phyloP scores from a whole-genome alignment of 208 protist genomes.

The Acanthamoeba healyi region DNA sequence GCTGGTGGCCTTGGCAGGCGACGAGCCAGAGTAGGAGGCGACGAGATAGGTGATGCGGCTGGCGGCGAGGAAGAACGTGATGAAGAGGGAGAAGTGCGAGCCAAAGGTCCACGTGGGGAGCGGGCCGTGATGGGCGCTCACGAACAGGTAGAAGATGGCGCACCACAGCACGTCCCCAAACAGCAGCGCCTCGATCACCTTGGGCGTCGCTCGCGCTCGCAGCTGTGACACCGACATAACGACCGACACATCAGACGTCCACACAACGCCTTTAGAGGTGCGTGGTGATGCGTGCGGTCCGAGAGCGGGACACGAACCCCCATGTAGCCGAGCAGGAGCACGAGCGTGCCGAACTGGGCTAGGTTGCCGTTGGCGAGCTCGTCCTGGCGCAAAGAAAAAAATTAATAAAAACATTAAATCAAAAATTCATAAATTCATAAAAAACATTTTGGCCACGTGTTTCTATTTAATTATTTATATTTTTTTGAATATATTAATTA shows the following conservation, averaged over 20 bases:
- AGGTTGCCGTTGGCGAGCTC: constrained; percentile 63
- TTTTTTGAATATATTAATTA: background rate
- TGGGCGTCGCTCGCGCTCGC: background rate
- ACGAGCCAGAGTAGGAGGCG: constrained; percentile 4
- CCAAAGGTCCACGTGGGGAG: constrained; percentile 43
- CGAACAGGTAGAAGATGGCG: constrained; percentile 5
- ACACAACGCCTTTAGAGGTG: background rate
- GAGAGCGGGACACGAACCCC: background rate
- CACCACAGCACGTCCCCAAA: constrained; percentile 39
- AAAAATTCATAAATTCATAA: background rate
- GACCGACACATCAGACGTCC: background rate
- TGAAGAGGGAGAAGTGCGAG: constrained; percentile 50
- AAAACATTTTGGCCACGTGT: too few relatives aligned
- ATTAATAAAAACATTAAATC: background rate
- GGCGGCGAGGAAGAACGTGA: constrained; percentile 38
- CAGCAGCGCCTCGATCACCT: constrained; percentile 61
- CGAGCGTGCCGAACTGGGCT: constrained; percentile 61
- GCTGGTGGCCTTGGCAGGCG: too few relatives aligned
- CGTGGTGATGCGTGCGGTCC: background rate
- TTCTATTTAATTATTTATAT: too few relatives aligned
- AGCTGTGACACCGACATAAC: background rate
- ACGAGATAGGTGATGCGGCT: constrained; percentile 44
- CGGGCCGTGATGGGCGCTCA: constrained; percentile 3
- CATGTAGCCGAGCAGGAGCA: constrained; percentile 57
- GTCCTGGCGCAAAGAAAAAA: background rate